Percentiles rank a stretch among this genome's conserved stretches.
phyloP scores from a whole-genome alignment of 495 filamentous ascomycete genomes.

The Aspergillus incahuasiensis region DNA sequence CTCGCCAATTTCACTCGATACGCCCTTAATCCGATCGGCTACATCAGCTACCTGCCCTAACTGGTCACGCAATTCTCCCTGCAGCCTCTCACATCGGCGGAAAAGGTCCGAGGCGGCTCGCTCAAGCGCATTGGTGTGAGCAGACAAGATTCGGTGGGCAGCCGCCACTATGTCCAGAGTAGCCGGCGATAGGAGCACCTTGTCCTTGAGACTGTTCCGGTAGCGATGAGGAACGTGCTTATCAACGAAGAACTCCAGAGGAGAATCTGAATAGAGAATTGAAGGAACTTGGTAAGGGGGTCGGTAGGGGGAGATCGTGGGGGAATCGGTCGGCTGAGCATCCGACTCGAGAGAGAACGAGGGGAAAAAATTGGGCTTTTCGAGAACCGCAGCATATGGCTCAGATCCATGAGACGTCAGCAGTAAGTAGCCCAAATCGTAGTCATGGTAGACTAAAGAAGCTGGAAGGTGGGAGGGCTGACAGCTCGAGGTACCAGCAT shows the following conservation, averaged over 20 bases:
- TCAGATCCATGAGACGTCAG: slow-evolving; percentile 61
- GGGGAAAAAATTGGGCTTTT: slow-evolving; percentile 50
- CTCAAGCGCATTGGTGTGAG: slow-evolving; percentile 68
- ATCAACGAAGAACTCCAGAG: slow-evolving; percentile 58
- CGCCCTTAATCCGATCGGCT: slow-evolving; percentile 57
- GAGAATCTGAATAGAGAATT: slow-evolving; percentile 54
- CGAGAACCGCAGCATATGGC: slow-evolving; percentile 63
- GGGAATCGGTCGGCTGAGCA: slow-evolving; percentile 18
- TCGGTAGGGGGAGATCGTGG: slow-evolving; percentile 43
- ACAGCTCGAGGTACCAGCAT: slow-evolving; percentile 28
- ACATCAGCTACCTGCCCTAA: slow-evolving; percentile 64
- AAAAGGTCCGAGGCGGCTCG: slow-evolving; percentile 78
- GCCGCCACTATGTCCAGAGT: slow-evolving; percentile 72
- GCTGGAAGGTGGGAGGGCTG: slow-evolving; percentile 48
- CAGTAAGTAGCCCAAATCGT: slow-evolving; percentile 74
- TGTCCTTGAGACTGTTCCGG: slow-evolving; percentile 59
- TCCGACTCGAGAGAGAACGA: slow-evolving; percentile 27
- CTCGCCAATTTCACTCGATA: slow-evolving; percentile 59
- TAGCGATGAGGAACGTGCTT: slow-evolving; percentile 55
- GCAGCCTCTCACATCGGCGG: slow-evolving; percentile 67
- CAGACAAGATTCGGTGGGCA: slow-evolving; percentile 68
- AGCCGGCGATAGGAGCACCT: slow-evolving; percentile 67
- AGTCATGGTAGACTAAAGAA: slow-evolving; percentile 63
- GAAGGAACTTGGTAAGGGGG: slow-evolving; percentile 67
- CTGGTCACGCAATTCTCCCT: slow-evolving; percentile 67